phyloP scores from a whole-genome alignment of 2,329 filamentous ascomycete genomes.

The Juglanconis sp. region DNA sequence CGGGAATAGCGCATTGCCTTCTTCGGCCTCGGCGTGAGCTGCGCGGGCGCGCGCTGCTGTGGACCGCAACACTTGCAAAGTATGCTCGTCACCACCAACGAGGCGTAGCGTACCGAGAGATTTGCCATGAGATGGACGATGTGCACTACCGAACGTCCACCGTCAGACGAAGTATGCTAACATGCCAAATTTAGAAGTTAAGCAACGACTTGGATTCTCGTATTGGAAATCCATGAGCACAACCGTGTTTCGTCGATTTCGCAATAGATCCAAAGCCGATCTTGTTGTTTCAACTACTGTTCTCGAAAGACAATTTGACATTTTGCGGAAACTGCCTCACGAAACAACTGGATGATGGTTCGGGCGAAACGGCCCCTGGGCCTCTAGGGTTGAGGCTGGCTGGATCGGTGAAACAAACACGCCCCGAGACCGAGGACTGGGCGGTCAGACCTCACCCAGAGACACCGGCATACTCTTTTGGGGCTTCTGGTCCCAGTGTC shows the following conservation, averaged over 20 bases:
- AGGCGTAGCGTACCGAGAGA: background rate
- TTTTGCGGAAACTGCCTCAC: too few relatives aligned
- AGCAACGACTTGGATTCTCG: background rate
- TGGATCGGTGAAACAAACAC: background rate
- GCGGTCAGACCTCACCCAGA: background rate
- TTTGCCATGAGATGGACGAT: background rate
- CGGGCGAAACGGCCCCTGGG: background rate
- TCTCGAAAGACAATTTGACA: too few relatives aligned
- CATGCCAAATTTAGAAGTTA: background rate
- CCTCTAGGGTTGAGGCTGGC: background rate
- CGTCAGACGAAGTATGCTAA: background rate
- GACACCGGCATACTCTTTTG: background rate
- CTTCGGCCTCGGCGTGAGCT: background rate
- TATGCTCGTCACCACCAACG: background rate
- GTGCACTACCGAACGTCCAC: background rate
- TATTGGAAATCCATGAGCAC: background rate
- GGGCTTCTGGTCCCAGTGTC: background rate
- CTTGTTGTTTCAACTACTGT: too few relatives aligned
- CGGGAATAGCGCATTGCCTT: background rate
- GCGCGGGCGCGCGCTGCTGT: background rate
- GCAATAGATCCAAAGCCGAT: too few relatives aligned
- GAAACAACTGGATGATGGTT: background rate
- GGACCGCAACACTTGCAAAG: background rate
- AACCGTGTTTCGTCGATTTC: background rate
- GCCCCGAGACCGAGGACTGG: background rate